phyloP scores from a whole-genome alignment of 371 early-diverging fungal species.

The Rhizopus delemar region DNA sequence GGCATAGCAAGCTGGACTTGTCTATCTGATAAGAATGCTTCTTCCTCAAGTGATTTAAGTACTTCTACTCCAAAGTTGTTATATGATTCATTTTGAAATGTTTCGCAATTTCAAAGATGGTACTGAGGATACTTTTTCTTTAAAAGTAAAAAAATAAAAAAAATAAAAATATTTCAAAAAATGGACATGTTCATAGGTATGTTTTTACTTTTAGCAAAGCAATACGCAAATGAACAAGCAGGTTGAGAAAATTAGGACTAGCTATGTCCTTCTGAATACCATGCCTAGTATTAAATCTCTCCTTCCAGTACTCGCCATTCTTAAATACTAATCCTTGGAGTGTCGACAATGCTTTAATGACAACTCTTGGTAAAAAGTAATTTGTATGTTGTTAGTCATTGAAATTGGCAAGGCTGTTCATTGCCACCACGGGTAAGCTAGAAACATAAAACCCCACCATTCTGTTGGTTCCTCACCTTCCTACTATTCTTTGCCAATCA shows the following conservation, averaged over 20 bases:
- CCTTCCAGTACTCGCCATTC: constrained; percentile 9
- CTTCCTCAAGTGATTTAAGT: too few species aligned
- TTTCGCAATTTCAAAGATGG: too few species aligned
- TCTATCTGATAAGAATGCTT: too few species aligned
- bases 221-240: constrained; percentile 6
- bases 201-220: constrained; percentile 18
- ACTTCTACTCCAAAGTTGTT: too few species aligned
- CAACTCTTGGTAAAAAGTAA: not conserved
- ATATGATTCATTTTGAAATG: too few species aligned
- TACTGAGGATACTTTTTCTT: too few species aligned
- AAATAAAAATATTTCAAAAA: too few species aligned
- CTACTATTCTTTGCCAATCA: constrained; percentile 10
- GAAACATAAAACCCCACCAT: constrained; percentile 16
- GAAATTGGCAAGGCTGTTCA: not conserved
- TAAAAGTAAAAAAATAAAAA: too few species aligned
- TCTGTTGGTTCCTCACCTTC: constrained; percentile 12
- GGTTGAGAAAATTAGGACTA: constrained; percentile 10
- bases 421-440: constrained; percentile 12
- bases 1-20: too few species aligned
- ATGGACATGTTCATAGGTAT: too few species aligned
- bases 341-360: not conserved
- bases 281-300: not conserved
- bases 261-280: constrained; percentile 11
- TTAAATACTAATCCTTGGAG: constrained; percentile 7
- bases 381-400: too few species aligned